phyloP scores from a whole-genome alignment of 345 rosid species.

The Populus ilicifolia region DNA sequence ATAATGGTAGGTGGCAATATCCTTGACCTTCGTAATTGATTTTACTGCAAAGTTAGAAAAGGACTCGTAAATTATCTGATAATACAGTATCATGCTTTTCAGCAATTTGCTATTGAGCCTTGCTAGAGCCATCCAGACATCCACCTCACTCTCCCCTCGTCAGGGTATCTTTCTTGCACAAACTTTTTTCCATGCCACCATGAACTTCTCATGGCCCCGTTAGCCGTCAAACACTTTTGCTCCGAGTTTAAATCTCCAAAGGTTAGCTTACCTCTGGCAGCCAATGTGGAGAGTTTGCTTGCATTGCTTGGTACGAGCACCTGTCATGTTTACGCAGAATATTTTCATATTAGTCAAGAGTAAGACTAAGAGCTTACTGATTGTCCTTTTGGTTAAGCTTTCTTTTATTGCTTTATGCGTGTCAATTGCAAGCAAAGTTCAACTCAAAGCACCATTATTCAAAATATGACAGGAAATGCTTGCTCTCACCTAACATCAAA shows the following conservation, averaged over 20 bases:
- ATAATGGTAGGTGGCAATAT: too few species aligned
- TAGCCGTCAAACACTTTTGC: background rate
- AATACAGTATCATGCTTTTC: background rate
- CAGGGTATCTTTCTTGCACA: background rate
- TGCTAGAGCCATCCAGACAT: background rate
- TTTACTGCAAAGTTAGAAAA: background rate
- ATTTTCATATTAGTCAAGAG: background rate
- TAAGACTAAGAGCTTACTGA: background rate
- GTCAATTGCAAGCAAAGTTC: background rate
- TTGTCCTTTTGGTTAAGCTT: background rate
- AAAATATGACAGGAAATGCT: background rate
- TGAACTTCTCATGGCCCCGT: background rate
- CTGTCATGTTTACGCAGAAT: background rate
- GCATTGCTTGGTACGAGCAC: background rate
- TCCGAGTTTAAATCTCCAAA: background rate
- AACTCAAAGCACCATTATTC: background rate
- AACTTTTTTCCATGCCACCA: background rate
- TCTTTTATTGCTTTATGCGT: background rate
- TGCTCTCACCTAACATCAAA: constrained; percentile 23
- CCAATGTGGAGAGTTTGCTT: background rate
- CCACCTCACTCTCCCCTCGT: background rate
- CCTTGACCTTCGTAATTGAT: too few species aligned
- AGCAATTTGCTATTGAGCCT: background rate
- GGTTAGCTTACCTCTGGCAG: background rate
- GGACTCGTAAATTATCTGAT: background rate